Evolutionary conservation across 2,329 filamentous ascomycete species (phyloP).

Genomic region (Magnaporthiopsis rhizophila): DNA sequence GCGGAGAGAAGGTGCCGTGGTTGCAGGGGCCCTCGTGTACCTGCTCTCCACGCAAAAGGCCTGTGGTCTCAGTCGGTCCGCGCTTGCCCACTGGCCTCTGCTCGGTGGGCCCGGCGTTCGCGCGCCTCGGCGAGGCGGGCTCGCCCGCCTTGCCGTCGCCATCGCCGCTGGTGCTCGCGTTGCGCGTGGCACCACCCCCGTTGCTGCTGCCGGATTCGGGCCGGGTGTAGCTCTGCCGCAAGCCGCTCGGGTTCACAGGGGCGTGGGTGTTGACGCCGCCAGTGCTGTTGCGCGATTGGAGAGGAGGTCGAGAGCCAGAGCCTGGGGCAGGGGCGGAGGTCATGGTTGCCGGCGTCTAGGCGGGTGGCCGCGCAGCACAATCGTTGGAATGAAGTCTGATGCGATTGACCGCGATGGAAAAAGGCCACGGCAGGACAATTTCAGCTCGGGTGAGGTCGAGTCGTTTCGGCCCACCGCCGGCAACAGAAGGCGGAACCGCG

Average conservation of each 20-base stretch:
- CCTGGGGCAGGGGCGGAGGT: neutral
- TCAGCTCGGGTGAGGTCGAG: too few relatives aligned
- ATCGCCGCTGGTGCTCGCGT: conserved; percentile 10
- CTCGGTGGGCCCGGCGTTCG: conserved; percentile 15
- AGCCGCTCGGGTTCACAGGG: conserved; percentile 35
- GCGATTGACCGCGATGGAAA: neutral
- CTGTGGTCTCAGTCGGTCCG: conserved; percentile 39
- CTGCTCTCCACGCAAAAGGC: conserved; percentile 34
- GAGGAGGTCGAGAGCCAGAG: neutral
- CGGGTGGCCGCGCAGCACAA: neutral
- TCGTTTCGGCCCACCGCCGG: neutral
- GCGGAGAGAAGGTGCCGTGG: conserved; percentile 71
- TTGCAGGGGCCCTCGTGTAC: conserved; percentile 47
- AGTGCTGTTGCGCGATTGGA: conserved; percentile 5
- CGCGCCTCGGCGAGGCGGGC: neutral
- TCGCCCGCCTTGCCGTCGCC: conserved; percentile 11
- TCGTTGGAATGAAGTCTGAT: neutral
- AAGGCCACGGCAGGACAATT: neutral
- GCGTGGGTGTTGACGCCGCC: conserved; percentile 24
- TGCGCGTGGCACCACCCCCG: conserved; percentile 6
- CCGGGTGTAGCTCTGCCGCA: conserved; percentile 21
- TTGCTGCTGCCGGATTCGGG: conserved; percentile 1
- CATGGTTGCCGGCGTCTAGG: neutral
- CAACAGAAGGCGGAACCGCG: neutral
- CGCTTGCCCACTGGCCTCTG: conserved; percentile 14